Conservation (phyloP, 352 stramenopile genomes). For the Phytophthora macrochlamydospora region DNA sequence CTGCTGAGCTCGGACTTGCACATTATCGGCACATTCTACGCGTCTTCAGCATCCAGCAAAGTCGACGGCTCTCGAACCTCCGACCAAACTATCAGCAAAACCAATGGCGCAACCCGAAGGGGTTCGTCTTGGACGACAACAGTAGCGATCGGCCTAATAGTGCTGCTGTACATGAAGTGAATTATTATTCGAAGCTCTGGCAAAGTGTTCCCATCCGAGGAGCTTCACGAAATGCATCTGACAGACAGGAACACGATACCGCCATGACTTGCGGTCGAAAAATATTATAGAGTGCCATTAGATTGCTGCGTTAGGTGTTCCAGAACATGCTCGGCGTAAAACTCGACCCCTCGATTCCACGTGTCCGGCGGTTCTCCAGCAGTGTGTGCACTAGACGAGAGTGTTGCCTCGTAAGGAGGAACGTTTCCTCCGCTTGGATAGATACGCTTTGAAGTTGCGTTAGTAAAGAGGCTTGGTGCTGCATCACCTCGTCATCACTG, state of each 20-base stretch:
- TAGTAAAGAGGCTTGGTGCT: conserved; percentile 22
- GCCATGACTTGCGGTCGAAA: neutral
- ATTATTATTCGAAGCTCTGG: conserved; percentile 11
- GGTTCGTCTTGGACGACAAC: conserved; percentile 9
- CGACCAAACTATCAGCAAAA: conserved; percentile 13
- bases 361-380: conserved; percentile 11
- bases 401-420: conserved; percentile 34
- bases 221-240: neutral
- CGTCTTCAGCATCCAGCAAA: conserved; percentile 14
- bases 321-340: too few species aligned
- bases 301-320: too few species aligned
- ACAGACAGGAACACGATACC: neutral
- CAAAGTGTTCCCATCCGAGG: neutral
- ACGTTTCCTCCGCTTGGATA: conserved; percentile 34
- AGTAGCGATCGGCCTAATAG: conserved; percentile 5
- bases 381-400: conserved; percentile 17
- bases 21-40: conserved; percentile 40
- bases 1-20: conserved; percentile 36
- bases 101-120: conserved; percentile 3
- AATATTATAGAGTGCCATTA: too few species aligned
- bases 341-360: neutral
- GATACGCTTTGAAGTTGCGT: conserved; percentile 32
- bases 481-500: conserved; percentile 12
- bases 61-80: conserved; percentile 14
- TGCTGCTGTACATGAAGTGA: conserved; percentile 21